Evolutionary conservation across 805 yeast genomes (phyloP).

Genomic region (Kurtzmaniella cleridarum): DNA sequence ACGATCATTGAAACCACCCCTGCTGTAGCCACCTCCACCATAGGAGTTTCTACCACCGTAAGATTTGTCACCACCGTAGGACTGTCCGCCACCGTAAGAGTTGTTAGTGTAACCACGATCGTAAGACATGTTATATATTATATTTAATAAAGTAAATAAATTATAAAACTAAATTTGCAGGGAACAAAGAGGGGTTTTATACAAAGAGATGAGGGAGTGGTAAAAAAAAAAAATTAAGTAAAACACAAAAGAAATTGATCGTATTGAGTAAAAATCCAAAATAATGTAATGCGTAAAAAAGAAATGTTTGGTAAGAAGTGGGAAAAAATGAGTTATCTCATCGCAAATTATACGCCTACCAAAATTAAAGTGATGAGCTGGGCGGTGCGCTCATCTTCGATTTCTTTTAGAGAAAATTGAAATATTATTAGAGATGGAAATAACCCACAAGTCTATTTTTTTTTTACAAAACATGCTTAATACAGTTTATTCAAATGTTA

Average conservation of each 20-base stretch:
- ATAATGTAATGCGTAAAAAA: not conserved
- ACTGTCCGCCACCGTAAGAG: conserved; percentile 18
- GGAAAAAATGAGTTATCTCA: conserved; percentile 4
- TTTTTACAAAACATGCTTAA: too few species aligned
- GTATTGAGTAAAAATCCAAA: not conserved
- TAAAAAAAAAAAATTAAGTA: not conserved
- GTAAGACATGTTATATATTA: conserved; percentile 32
- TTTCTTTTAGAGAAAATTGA: not conserved
- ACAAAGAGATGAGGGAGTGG: not conserved
- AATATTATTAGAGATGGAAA: too few species aligned
- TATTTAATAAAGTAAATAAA: not conserved
- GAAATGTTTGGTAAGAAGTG: conserved; percentile 5
- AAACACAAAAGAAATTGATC: not conserved
- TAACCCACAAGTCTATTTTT: too few species aligned
- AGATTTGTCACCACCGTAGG: conserved; percentile 33
- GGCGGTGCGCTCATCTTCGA: not conserved
- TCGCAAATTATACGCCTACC: conserved; percentile 1
- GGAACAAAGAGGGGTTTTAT: not conserved
- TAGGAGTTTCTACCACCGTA: conserved; percentile 20
- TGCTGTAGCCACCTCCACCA: conserved; percentile 31
- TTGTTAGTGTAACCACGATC: conserved; percentile 14
- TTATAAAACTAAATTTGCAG: too few species aligned
- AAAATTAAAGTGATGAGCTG: not conserved
- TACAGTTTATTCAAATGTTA: too few species aligned
- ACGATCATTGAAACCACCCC: conserved; percentile 23